Conservation (phyloP, 2,329 filamentous ascomycete species). For the Aspergillus nomiae region DNA sequence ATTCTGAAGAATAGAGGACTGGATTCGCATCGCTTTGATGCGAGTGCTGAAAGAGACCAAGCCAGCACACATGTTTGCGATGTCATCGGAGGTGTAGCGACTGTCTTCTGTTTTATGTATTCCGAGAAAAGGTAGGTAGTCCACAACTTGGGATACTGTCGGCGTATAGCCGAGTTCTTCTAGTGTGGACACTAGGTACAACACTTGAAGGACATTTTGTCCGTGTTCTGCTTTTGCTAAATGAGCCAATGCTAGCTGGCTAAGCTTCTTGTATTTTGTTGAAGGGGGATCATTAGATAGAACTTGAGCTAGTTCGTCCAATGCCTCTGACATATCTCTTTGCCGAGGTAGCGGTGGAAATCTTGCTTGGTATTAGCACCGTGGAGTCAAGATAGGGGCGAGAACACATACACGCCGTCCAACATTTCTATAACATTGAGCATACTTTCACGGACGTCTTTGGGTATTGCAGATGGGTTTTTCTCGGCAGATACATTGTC, state of each 20-base stretch:
- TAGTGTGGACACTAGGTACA: neutral
- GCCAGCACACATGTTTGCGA: neutral
- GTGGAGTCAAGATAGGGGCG: neutral
- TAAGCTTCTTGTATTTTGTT: neutral
- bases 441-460: neutral
- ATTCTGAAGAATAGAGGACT: neutral
- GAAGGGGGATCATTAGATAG: neutral
- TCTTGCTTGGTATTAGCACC: neutral
- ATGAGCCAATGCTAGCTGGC: neutral
- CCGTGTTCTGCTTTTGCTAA: neutral
- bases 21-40: neutral
- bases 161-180: neutral
- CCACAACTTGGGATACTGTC: neutral
- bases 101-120: neutral
- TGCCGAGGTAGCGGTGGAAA: neutral
- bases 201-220: neutral
- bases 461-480: accelerated
- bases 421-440: neutral
- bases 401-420: neutral
- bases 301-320: neutral
- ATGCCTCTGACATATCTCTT: neutral
- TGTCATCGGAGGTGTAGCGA: neutral
- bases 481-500: neutral
- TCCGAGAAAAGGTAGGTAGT: neutral
- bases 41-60: neutral